These are phyloP conservation scores for Strigomonas culicis DNA, from an alignment of 208 protist genomes.

Conservation along the genomic window DNA sequence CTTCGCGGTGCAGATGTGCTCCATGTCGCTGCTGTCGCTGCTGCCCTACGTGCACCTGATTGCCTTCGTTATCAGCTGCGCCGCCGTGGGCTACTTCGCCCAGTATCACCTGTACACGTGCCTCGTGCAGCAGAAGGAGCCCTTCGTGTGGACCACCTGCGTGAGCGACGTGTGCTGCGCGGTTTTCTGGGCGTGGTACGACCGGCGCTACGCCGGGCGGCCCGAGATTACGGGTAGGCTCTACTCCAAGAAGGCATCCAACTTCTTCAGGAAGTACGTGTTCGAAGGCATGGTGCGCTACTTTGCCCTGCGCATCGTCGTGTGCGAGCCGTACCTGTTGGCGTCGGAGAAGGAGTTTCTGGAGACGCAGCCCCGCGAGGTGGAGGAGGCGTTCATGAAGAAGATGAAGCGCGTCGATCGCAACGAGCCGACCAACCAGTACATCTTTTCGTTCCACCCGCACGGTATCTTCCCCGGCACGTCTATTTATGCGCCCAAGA, in stretches of 20 bases:
- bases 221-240: conserved; percentile 61
- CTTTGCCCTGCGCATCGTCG: conserved; percentile 49
- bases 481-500: conserved; percentile 29
- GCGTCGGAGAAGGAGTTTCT: conserved; percentile 10
- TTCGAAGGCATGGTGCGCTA: conserved; percentile 53
- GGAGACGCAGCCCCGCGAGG: not conserved
- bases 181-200: conserved; percentile 71
- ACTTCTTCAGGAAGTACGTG: conserved; percentile 53
- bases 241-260: conserved; percentile 18
- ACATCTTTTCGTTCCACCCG: conserved; percentile 71
- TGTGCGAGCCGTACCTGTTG: conserved; percentile 22
- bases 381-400: conserved; percentile 15
- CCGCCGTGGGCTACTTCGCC: conserved; percentile 37
- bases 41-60: conserved; percentile 55
- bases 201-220: conserved; percentile 38
- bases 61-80: conserved; percentile 43
- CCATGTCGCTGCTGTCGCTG: conserved; percentile 60
- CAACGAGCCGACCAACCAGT: conserved; percentile 51
- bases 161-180: conserved; percentile 35
- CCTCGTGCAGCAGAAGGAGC: conserved; percentile 23
- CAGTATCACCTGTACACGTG: conserved; percentile 67
- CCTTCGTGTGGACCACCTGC: conserved; percentile 34
- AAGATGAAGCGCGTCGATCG: conserved; percentile 29
- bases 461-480: conserved; percentile 73
- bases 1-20: conserved; percentile 57